Conservation (phyloP, 2,329 filamentous ascomycete species). For the Podosphaera aphanis region DNA sequence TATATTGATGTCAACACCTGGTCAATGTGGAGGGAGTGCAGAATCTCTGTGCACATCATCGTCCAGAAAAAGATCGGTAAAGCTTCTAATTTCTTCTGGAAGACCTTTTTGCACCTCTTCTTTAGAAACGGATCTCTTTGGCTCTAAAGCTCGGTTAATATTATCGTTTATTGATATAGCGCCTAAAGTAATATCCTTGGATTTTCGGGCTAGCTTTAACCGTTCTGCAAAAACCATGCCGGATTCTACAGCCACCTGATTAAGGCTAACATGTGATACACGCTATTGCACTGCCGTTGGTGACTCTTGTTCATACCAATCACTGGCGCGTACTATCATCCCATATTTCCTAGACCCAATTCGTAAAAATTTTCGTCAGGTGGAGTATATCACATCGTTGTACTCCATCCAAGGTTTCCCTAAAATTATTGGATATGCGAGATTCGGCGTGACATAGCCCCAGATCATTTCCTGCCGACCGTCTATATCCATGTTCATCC, state of each 20-base stretch:
- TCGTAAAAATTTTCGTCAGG: background rate
- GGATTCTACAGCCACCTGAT: background rate
- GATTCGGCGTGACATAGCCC: constrained; percentile 1
- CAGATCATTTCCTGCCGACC: background rate
- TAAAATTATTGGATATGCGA: background rate
- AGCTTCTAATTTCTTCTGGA: too few species aligned
- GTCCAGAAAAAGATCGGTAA: too few species aligned
- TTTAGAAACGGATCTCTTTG: too few species aligned
- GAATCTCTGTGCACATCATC: too few species aligned
- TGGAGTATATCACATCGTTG: background rate
- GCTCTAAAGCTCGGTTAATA: too few species aligned
- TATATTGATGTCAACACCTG: too few species aligned
- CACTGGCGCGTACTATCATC: background rate
- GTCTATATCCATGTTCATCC: background rate
- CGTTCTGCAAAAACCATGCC: too few species aligned
- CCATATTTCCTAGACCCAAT: background rate
- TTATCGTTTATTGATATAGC: too few species aligned
- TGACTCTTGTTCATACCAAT: background rate
- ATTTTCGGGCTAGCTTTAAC: too few species aligned
- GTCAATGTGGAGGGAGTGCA: too few species aligned
- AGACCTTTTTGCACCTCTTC: too few species aligned
- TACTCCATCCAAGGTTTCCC: background rate
- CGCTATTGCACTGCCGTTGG: background rate
- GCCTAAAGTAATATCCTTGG: too few species aligned
- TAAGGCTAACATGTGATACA: background rate